These are phyloP conservation scores for Botrytis medusae DNA, from an alignment of 2,329 filamentous ascomycete genomes.

Conservation along the genomic window DNA sequence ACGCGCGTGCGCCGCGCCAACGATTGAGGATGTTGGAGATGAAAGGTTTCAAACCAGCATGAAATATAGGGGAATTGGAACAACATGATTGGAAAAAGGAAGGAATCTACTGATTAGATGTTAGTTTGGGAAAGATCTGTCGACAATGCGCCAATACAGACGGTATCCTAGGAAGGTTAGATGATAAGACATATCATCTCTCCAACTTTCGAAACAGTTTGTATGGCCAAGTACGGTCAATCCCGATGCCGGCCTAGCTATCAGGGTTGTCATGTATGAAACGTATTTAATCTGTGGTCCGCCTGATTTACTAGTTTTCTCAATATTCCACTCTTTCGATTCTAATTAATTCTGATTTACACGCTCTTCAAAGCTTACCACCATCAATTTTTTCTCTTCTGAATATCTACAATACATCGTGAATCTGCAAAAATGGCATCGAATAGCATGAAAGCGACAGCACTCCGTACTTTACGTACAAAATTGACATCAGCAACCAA, in stretches of 20 bases:
- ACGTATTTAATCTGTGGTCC: constrained; percentile 14
- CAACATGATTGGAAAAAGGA: neutral
- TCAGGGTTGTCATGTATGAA: constrained; percentile 5
- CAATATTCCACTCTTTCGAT: neutral
- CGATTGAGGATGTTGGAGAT: constrained; percentile 7
- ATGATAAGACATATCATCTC: neutral
- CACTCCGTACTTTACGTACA: constrained; percentile 16
- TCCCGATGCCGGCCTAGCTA: constrained; percentile 11
- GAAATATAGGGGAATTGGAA: neutral
- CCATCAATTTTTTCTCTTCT: neutral
- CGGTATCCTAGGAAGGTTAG: neutral
- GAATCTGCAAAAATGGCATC: constrained; percentile 13
- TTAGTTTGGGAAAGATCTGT: constrained; percentile 2
- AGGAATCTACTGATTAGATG: neutral
- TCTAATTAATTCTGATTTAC: neutral
- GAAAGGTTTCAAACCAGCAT: constrained; percentile 2
- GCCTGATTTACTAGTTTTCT: neutral
- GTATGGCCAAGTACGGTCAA: neutral
- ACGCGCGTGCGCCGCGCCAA: constrained; percentile 14
- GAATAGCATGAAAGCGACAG: constrained; percentile 14
- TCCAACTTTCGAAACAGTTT: neutral
- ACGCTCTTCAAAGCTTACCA: neutral
- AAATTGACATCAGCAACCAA: constrained; percentile 10
- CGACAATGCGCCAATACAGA: neutral
- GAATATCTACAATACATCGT: neutral